Evolutionary conservation across 2,329 filamentous ascomycete species (phyloP), one percentile per base, ranked within the genome.

Genomic region (Fonsecaea nubica): DNA sequence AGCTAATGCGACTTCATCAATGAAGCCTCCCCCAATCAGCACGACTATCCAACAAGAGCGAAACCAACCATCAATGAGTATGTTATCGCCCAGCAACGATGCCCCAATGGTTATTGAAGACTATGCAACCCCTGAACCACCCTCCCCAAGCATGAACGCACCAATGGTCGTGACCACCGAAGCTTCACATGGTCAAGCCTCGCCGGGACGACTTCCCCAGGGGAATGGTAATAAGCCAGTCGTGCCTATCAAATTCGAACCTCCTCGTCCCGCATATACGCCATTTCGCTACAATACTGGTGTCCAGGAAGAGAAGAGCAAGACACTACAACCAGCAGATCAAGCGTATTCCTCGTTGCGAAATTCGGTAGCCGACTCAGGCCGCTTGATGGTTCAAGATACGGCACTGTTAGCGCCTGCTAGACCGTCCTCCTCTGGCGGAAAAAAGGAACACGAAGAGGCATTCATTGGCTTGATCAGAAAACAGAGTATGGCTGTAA

Each of bases 341-440:
- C 76, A 83, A 72, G 81, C 80, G 9, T 84, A 83, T 68, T 82
- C 80, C 25, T 80, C 78, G 35, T 71, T 83, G 64, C 78, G 81
- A 21, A 78, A 81, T 62, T 80, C 80, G 25, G 79, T 77, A 53
- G 77, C 76, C 5, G 80, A 80, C 54, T 81, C 78, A 65, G 80
- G 80, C 40, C 76, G 81, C 63, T 71, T 80, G 50, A 79, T 82
- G 77, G 75, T 77, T 45, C 76, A 78, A 55, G 74, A 74, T 13
- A 55, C 66, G 35, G 54, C 65, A 45, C 15, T 66, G 36, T 62
- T 65, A 40, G 73, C 74, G 4, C 21, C 66, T 69, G 25, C 62
- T 70, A 25, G 70, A 58, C 57, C 72, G 71, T 21, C 64, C 65
- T 58, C 68, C 63, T 38, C 64, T 71, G 63, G 66, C 69, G 42